Evolutionary conservation across 768 basidiomycete species (phyloP).

Genomic region (Rhizopogon rudus): DNA sequence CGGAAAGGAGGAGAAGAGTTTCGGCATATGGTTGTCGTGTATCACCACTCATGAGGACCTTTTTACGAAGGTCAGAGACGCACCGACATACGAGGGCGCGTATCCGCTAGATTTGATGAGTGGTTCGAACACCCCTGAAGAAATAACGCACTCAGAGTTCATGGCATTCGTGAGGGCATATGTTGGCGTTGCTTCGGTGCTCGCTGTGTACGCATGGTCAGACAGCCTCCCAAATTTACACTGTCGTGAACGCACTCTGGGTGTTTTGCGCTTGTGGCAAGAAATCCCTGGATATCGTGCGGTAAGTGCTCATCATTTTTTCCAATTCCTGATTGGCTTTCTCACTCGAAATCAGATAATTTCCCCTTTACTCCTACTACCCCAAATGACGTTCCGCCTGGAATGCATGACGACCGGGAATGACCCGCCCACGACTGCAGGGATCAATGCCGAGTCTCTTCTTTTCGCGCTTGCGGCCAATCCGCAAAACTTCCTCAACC

Average conservation of each 20-base stretch:
- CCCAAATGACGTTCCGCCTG: conserved; percentile 67
- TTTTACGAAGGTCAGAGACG: conserved; percentile 37
- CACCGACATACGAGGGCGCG: conserved; percentile 55
- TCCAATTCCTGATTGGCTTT: conserved; percentile 3
- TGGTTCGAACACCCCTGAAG: conserved; percentile 26
- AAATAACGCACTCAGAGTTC: conserved; percentile 51
- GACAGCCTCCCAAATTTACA: conserved; percentile 65
- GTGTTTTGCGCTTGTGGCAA: conserved; percentile 40
- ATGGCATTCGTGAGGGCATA: conserved; percentile 60
- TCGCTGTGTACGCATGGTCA: conserved; percentile 76
- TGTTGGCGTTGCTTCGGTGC: conserved; percentile 60
- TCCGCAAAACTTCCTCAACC: conserved; percentile 54
- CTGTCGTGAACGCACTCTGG: conserved; percentile 61
- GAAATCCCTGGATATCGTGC: conserved; percentile 65
- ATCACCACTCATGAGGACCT: conserved; percentile 59
- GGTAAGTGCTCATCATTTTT: conserved; percentile 32
- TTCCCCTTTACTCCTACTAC: conserved; percentile 65
- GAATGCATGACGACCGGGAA: conserved; percentile 68
- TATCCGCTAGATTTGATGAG: conserved; percentile 29
- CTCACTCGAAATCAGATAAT: conserved; percentile 45
- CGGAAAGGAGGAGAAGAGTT: conserved; percentile 56
- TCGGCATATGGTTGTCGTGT: conserved; percentile 70
- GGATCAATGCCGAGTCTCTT: conserved; percentile 65
- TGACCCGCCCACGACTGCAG: conserved; percentile 55
- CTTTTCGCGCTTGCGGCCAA: conserved; percentile 55